Evolutionary conservation across 345 rosid species (phyloP), one percentile per base, ranked within the genome.

Genomic region (Turritis glabra): DNA sequence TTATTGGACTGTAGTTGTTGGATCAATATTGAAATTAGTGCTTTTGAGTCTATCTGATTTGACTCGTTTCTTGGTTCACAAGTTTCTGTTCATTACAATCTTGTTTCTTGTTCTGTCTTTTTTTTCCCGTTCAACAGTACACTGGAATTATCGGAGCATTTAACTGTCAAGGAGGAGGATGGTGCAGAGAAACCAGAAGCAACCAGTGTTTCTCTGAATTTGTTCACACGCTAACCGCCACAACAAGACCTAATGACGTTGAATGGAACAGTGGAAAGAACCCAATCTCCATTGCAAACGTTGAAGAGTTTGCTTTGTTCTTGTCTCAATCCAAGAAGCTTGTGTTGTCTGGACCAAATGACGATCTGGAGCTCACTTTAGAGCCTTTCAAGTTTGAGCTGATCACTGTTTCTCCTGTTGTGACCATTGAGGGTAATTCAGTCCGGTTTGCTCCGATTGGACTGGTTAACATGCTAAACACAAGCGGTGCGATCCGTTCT

Each of bases 101-200:
- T 14, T 19, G 6, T 54, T 67, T 53, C 69, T 21, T 53, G 38
- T 17, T 64, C 14, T 65, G 23, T 1, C 21, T 71, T 75, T 44
- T 37, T 8, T 18, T 61, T 47, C 4, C 4, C 27, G 27, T 14
- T 3, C 8, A 11, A 62, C 83, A 95, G 99, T 89, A 70, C 51
- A 88, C 87, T 15, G 99, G 97, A 64, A 85, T 95, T 19, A 83
- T 95, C 4, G 97, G 98, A 44, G 94, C 78, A 55, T 95, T 95
- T 55, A 95, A 95, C 80, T 95, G 99, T 82, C 99, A 95, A 88
- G 98, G 99, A 68, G 98, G 99, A 57, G 99, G 98, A 2, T 95
- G 99, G 99, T 73, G 86, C 73, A 85, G 90, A 0, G 97, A 95
- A 78, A 80, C 86, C 9, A 76, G 98, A 30, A 85, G 91, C 23